Conservation (phyloP, 2,329 filamentous ascomycete genomes). For the Coniochaeta sp. region DNA sequence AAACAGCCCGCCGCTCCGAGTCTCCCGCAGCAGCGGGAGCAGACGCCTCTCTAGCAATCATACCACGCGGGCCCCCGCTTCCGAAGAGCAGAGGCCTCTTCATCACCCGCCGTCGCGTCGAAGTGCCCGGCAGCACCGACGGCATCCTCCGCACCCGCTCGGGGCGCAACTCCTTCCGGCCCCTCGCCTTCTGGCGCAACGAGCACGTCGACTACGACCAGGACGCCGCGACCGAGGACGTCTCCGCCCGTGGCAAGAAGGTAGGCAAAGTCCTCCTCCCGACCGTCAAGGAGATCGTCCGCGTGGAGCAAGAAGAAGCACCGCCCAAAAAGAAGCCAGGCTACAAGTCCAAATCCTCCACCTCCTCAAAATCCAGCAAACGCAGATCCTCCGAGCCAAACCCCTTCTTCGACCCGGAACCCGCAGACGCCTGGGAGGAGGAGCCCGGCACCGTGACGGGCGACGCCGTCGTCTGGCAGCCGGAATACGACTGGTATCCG, state of each 20-base stretch:
- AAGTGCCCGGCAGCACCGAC: constrained; percentile 31
- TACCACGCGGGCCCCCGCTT: constrained; percentile 47
- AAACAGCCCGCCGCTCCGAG: constrained; percentile 16
- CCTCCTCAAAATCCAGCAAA: background rate
- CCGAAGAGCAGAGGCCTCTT: constrained; percentile 48
- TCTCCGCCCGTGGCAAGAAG: constrained; percentile 17
- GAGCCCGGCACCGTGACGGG: constrained; percentile 57
- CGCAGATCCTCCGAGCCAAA: background rate
- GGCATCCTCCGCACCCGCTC: constrained; percentile 56
- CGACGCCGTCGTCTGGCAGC: constrained; percentile 57
- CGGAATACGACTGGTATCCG: constrained; percentile 45
- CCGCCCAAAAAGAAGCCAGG: background rate
- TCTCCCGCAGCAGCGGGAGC: constrained; percentile 9
- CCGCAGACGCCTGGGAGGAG: constrained; percentile 63
- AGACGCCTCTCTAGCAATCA: constrained; percentile 36
- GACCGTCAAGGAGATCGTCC: constrained; percentile 69
- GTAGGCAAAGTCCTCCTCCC: constrained; percentile 48
- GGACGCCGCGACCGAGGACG: constrained; percentile 42
- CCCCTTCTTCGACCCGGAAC: constrained; percentile 26
- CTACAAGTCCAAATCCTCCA: background rate
- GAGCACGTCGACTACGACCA: constrained; percentile 67
- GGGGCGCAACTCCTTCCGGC: constrained; percentile 69
- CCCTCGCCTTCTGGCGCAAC: constrained; percentile 79
- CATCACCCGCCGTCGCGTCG: constrained; percentile 36
- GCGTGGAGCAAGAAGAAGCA: constrained; percentile 50